Evolutionary conservation across 2,329 filamentous ascomycete genomes (phyloP).

Genomic region (Xylaria polymorpha): DNA sequence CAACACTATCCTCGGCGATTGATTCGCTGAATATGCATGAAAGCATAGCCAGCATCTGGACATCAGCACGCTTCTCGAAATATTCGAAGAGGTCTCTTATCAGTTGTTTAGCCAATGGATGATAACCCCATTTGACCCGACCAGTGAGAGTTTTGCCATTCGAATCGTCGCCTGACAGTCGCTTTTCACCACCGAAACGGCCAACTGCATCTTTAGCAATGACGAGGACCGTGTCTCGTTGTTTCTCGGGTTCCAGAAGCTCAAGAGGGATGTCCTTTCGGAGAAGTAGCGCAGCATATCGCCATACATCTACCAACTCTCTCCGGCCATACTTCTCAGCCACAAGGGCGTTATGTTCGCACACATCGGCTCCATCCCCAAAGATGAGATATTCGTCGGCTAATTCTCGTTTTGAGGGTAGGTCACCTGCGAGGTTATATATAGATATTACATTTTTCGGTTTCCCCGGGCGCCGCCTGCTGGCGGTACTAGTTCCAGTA

Average conservation of each 20-base stretch:
- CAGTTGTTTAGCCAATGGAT: conserved; percentile 71
- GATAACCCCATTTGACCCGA: conserved; percentile 74
- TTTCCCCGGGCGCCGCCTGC: conserved; percentile 59
- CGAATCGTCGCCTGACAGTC: conserved; percentile 24
- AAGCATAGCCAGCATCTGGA: conserved; percentile 79
- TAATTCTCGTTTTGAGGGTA: conserved; percentile 83
- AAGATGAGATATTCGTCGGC: conserved; percentile 86
- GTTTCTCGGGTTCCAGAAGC: conserved; percentile 65
- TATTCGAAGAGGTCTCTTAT: conserved; percentile 72
- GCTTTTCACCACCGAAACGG: conserved; percentile 49
- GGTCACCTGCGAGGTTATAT: conserved; percentile 72
- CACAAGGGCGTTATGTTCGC: conserved; percentile 82
- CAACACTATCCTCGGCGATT: conserved; percentile 64
- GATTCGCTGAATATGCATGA: conserved; percentile 76
- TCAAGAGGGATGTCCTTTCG: conserved; percentile 80
- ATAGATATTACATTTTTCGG: conserved; percentile 80
- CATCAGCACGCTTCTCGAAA: conserved; percentile 70
- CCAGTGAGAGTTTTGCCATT: conserved; percentile 59
- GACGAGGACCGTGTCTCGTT: conserved; percentile 71
- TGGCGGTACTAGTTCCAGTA: conserved; percentile 67
- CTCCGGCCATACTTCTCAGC: conserved; percentile 76
- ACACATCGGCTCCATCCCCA: conserved; percentile 83
- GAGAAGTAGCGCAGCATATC: conserved; percentile 80
- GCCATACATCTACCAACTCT: conserved; percentile 86
- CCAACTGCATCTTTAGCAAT: conserved; percentile 73